These are phyloP conservation scores for Salvia miltiorrhiza DNA, from an alignment of 257 asterid species.

Conservation along the genomic window DNA sequence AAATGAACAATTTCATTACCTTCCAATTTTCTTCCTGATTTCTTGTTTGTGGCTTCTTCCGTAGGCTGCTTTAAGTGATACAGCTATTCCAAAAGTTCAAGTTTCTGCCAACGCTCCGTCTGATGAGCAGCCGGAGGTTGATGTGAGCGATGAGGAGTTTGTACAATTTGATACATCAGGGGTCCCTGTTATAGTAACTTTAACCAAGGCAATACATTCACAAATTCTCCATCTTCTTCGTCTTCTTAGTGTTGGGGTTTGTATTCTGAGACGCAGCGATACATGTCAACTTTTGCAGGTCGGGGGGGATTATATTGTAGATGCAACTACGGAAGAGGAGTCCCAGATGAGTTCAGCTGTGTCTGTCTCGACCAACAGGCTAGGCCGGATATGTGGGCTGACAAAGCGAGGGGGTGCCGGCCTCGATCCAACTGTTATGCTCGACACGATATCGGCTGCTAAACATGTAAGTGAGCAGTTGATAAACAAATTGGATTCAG, in stretches of 20 bases:
- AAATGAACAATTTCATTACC: neutral
- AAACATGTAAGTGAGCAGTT: slow-evolving; percentile 70
- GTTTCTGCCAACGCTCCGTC: slow-evolving; percentile 51
- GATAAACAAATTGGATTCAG: slow-evolving; percentile 63
- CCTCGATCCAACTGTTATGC: slow-evolving; percentile 65
- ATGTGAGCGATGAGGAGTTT: slow-evolving; percentile 79
- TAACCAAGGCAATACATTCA: slow-evolving; percentile 60
- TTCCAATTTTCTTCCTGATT: too few species aligned
- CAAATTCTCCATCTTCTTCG: neutral
- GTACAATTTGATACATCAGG: slow-evolving; percentile 72
- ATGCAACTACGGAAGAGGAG: slow-evolving; percentile 91
- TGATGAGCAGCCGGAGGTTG: slow-evolving; percentile 77
- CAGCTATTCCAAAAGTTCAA: slow-evolving; percentile 79
- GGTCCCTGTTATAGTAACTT: slow-evolving; percentile 74
- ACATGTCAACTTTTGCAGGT: slow-evolving; percentile 37
- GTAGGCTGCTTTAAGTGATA: slow-evolving; percentile 83
- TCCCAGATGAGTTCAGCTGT: slow-evolving; percentile 92
- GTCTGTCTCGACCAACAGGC: slow-evolving; percentile 71
- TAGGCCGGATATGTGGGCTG: slow-evolving; percentile 67
- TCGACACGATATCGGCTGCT: slow-evolving; percentile 79
- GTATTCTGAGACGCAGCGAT: neutral
- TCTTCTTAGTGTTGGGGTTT: neutral
- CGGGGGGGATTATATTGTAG: slow-evolving; percentile 76
- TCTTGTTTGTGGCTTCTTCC: too few species aligned
- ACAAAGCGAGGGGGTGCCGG: slow-evolving; percentile 87